Evolutionary conservation across 192 early-diverging fungal species (phyloP), one percentile per base, ranked within the genome.

Genomic region (Gonapodya prolifera): DNA sequence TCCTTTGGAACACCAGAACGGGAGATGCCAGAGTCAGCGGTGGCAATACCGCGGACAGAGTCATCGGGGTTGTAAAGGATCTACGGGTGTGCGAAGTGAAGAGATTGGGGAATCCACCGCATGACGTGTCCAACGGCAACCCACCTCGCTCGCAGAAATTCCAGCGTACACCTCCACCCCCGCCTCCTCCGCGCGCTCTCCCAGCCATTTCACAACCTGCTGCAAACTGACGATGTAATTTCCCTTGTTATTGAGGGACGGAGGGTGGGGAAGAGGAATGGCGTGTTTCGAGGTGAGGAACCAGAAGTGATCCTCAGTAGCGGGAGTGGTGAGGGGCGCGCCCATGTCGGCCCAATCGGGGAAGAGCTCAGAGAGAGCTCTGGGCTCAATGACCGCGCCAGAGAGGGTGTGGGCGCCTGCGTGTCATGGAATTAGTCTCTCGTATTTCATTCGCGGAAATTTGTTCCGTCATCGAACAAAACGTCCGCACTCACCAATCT

Each of bases 321-420:
- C 97, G 1, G 94, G 95, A 76, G 91, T 91, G 83, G 94, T 91
- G 35, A 99, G 84, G 23, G 97, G 97, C 0, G 97, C 96, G 1
- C 93, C 94, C 80, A 89, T 93, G 75, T 96, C 95, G 83, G 94
- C 96, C 96, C 96, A 99, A 80, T 98, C 93, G 31, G 97, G 97
- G 35, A 99, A 95, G 79, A 99, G 84, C 84, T 99, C 97, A 79
- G 97, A 86, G 75, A 99, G 82, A 2, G 97, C 93, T 1, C 91
- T 87, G 1, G 95, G 91, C 80, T 99, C 97, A 33, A 99, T 81
- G 61, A 98, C 96, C 28, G 95, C 95, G 17, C 97, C 97, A 45
- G 95, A 96, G 8, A 99, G 85, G 35, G 90, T 99, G 83, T 99
- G 97, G 23, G 95, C 92, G 33, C 95, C 91, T 92, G 79, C n/a